Conservation (phyloP, 176 grass and related monocot species). For the Musa acuminata region DNA sequence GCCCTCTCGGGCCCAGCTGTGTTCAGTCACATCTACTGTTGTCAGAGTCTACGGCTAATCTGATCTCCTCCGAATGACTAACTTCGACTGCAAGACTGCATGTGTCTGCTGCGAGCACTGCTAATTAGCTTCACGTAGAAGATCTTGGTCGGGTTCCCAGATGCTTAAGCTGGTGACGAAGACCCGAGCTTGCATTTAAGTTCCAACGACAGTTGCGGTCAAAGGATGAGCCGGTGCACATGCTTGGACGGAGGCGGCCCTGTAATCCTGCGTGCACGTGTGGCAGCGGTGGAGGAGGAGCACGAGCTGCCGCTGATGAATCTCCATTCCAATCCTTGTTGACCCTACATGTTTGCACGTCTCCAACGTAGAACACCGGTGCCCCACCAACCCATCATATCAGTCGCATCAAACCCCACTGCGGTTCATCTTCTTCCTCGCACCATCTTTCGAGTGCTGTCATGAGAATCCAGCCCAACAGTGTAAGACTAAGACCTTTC, state of each 20-base stretch:
- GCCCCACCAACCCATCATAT: constrained; percentile 5
- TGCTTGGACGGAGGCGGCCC: too few species aligned
- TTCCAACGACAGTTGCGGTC: too few species aligned
- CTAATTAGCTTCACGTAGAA: too few species aligned
- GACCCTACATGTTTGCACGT: background rate
- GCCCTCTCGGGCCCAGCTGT: background rate
- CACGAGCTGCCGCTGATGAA: background rate
- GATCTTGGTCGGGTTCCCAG: too few species aligned
- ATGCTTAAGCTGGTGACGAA: too few species aligned
- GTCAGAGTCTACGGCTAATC: background rate
- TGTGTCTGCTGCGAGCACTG: background rate
- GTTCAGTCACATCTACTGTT: background rate
- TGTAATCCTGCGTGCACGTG: too few species aligned
- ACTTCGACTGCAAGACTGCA: background rate
- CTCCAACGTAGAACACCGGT: background rate
- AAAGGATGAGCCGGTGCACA: too few species aligned
- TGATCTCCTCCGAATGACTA: background rate
- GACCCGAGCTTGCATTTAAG: too few species aligned
- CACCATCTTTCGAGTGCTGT: background rate
- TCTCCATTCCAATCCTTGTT: background rate
- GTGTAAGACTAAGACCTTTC: background rate
- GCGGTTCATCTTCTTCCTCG: background rate
- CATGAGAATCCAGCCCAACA: background rate
- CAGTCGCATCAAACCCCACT: background rate
- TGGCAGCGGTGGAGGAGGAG: too few species aligned